Conservation (phyloP, 2,329 filamentous ascomycete species). For the Xylariaceae sp. region DNA sequence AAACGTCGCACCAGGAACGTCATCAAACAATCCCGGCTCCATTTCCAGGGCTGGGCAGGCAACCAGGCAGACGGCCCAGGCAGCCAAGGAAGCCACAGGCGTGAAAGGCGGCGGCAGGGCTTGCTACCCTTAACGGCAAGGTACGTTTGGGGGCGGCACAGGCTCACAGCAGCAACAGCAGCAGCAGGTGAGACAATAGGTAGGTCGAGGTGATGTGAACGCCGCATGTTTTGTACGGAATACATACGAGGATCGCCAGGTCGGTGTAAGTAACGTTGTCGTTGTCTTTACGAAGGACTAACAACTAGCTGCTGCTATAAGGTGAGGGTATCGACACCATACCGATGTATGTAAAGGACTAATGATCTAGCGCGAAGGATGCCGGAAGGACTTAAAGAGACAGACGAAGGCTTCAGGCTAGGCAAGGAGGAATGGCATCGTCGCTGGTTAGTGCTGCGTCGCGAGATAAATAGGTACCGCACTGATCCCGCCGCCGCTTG, state of each 20-base stretch:
- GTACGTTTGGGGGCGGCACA: conserved; percentile 18
- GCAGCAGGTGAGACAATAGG: neutral
- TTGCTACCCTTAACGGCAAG: neutral
- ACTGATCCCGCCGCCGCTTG: neutral
- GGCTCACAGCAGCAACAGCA: neutral
- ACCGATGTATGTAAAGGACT: neutral
- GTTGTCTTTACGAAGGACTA: neutral
- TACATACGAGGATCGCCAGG: neutral
- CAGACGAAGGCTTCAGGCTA: neutral
- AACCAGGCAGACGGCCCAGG: neutral
- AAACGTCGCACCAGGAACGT: conserved; percentile 10
- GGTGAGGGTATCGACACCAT: neutral
- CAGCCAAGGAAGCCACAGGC: neutral
- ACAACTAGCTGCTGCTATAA: neutral
- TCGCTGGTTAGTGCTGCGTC: neutral
- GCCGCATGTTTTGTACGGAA: neutral
- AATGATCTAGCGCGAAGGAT: neutral
- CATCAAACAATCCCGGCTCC: neutral
- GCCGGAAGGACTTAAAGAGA: neutral
- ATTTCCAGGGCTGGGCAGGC: neutral
- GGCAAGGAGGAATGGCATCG: neutral
- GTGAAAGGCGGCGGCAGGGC: neutral
- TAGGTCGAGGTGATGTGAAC: too few relatives aligned
- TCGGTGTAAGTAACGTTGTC: neutral
- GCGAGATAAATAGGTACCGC: neutral